Evolutionary conservation across 164 flowering plant species (phyloP), one percentile per base, ranked within the genome.

Genomic region (Sedum album): DNA sequence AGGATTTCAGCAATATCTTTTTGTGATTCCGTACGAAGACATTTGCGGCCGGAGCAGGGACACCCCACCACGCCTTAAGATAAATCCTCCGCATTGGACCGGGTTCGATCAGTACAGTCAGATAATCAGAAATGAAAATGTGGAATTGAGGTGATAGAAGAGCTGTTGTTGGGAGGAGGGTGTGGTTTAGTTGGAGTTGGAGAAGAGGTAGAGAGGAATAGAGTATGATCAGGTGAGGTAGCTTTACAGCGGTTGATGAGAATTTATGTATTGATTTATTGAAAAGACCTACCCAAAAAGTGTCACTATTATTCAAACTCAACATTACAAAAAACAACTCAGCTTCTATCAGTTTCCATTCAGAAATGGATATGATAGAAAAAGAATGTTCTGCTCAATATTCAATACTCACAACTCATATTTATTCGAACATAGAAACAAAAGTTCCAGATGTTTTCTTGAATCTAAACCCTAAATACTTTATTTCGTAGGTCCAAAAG

Each of bases 1-100:
- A 84, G 76, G 46, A 84, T 80, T 39, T 82, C 85, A 26, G 77
- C 80, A 15, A 83, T 79, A 49, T 74, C 80, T 80, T 71, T 80
- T 33, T 46, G 63, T 1, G 80, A 80, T 2, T 82, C 81, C 0
- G 78, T 72, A 21, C 70, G 23, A 64, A 75, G 67, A 44, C 62
- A 49, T 44, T 55, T 79, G 67, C 60, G 71, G 64, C 73, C 70
- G 7, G 66, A 69, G 68, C 81, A 78, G 53, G 81, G 65, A 74
- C 64, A n/a, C 30, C 68, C 69, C 72, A 20, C 73, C 70, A 74
- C 68, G 71, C 65, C 36, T 64, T 70, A 2, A 68, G 10, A 44
- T 44, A 68, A 10, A 64, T 73, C 65, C 68, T 70, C 65, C 73
- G 71, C 76, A 70, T 74, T 31, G 15, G 5, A 13, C 15, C 4